Base-by-base conservation (phyloP, 805 yeast species). In the Saccharomyces eubayanus region DNA sequence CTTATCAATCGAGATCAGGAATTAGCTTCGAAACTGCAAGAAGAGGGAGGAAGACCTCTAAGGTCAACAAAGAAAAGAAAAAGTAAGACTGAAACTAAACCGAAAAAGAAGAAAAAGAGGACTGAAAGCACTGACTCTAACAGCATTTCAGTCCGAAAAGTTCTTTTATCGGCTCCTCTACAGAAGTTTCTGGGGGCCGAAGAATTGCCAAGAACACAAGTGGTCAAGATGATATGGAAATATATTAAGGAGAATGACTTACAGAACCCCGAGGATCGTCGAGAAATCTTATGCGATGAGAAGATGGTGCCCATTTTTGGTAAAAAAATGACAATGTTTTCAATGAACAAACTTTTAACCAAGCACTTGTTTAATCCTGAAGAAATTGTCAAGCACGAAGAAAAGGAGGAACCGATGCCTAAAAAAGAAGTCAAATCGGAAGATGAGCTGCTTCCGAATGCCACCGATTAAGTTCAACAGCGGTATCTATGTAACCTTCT, bases 141-240 rank as follows among this genome's bases (percentile, higher is more conserved):
- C 59, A 67, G 72, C 45, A 68, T 67, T 6, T 62, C 66, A 51
- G 62, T 68, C 48, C 72, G 77, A 47, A 72, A 74, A 41, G 80
- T 78, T 20, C 65, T 76, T 67, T 65, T 86, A 27, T 80, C 86
- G 30, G 73, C 77, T 2, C 77, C 76, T 41, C 72, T 88, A 31
- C 73, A 75, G 50, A 74, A 65, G 2, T 65, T 88, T 14, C 63
- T 87, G 8, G 80, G 78, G 1, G 72, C 62, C 20, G 53, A 65
- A 1, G 74, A 70, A 52, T 62, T 81, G 46, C 76, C 91, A 3
- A 71, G 96, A 59, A 83, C 92, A 0, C 84, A 84, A 63, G 83
- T 85, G 16, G 90, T 86, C 9, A 85, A 85, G 57, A 68, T 68
- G 48, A 65, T 87, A 5, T 87, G 95, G 95, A 77, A 74, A 12